Evolutionary conservation across 257 asterid species (phyloP), one percentile per base, ranked within the genome.

Genomic region (Cinchona pubescens): DNA sequence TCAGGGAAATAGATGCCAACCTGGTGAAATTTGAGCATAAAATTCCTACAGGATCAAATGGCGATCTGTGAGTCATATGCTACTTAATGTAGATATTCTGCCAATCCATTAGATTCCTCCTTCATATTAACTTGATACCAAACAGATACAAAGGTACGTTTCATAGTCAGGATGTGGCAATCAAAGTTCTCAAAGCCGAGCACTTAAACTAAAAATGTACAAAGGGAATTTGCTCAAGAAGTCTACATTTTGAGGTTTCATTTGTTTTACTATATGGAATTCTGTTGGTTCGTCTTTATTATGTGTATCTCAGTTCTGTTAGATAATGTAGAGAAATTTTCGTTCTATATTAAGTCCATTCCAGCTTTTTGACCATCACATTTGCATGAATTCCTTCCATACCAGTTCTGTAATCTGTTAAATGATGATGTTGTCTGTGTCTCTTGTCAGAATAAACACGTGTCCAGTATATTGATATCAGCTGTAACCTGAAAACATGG

Each of bases 1-100:
- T 88, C 66, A 92, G 97, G 98, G 97, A 94, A 87, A 89, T 94
- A 9, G 94, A 94, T 75, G 77, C 88, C 76, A 79, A 72, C 72
- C 68, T 83, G 81, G 72, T 94, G 88, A 86, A 74, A 56, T 85
- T 88, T 74, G 94, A 89, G 71, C 63, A 83, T 74, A 92, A 84
- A 82, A 87, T 94, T 70, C 87, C 93, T 32, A 45, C 89, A 16
- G 90, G 96, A 75, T 83, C 98, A 72, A 85, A 79, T 48, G 90
- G 97, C 51, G 94, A 92, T 83, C 72, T 86, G 97, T 94, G 84
- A 90, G 97, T 85, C 71, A 53, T 55, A 25, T 71, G 49, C 15
- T 49, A 35, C 13, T 42, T 19, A 32, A 53, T 55, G 9, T 69
- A 27, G 23, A 35, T 37, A 45, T 37, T 71, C 74, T 72, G 19